Evolutionary conservation across 1,284 basidiomycete species (phyloP), one percentile per base, ranked within the genome.

Genomic region (Entoloma clypeatum): DNA sequence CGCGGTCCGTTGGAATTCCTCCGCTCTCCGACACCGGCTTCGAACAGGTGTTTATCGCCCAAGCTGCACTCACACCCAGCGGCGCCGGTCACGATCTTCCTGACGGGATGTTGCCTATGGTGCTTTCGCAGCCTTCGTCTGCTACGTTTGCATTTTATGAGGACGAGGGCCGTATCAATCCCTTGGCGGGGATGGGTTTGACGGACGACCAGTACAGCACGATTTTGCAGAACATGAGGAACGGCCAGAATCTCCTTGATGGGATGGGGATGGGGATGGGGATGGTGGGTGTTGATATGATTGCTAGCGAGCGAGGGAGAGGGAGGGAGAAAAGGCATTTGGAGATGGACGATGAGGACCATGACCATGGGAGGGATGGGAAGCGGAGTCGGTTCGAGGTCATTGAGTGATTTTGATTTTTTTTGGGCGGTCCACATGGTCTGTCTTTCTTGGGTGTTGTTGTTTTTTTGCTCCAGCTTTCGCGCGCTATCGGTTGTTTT

Each of bases 321-420:
- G 21, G 30, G 31, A 14, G 18, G 37, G 19, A 28, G 26, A 42
- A 49, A 39, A 53, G 54, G 47, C 44, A 51, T 2, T 19, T 47
- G 28, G 38, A 24, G 14, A 47, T 47, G 39, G 75, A 74, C 18
- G 64, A 64, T 11, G 47, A 53, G 2, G 54, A 49, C 9, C 49
- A 50, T 1, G 52, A 48, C 9, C 75, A 77, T 45, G 73, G 68
- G 24, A 65, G 77, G 34, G 72, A 75, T 10, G 65, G 68, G 19
- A 87, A 87, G 64, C 68, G 81, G 30, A 77, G 79, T 50, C 69
- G 84, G 48, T 86, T 87, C 51, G 82, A 86, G 58, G 63, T 82
- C 11, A 60, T 86, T 47, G 81, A 84, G 57, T 86, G 41, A 37
- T n/a, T n/a, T n/a, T n/a, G n/a, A n/a, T n/a, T n/a, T n/a, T n/a